These are phyloP conservation scores for Thyridium curvatum DNA, from an alignment of 2,329 filamentous ascomycete genomes.

Conservation along the genomic window DNA sequence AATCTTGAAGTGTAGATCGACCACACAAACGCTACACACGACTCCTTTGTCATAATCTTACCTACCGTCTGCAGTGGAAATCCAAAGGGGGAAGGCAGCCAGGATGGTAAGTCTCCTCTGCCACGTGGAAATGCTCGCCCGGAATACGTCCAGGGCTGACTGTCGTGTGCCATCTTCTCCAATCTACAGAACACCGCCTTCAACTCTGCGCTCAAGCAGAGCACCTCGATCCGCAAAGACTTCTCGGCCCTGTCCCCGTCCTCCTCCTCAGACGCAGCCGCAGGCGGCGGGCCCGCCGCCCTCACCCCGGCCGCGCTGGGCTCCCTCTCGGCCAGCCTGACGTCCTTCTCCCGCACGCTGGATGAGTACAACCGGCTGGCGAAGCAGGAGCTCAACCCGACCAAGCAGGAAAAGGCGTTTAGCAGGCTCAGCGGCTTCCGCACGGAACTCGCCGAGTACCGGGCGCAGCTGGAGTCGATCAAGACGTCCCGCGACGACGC, in stretches of 20 bases:
- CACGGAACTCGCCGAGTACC: slow-evolving; percentile 72
- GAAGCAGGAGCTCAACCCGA: slow-evolving; percentile 80
- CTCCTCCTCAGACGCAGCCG: slow-evolving; percentile 8
- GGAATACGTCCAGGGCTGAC: too few species aligned
- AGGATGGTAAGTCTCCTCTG: too few species aligned
- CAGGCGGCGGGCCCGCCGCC: slow-evolving; percentile 31
- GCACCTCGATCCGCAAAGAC: slow-evolving; percentile 71
- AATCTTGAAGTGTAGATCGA: too few species aligned
- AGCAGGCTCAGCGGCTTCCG: slow-evolving; percentile 84
- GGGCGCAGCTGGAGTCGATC: slow-evolving; percentile 68
- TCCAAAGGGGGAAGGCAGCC: too few species aligned
- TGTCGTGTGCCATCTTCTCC: too few species aligned
- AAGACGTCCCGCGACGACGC: slow-evolving; percentile 74
- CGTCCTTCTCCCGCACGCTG: slow-evolving; percentile 77
- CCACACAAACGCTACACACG: too few species aligned
- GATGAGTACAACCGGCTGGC: slow-evolving; percentile 87
- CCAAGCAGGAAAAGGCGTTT: slow-evolving; percentile 86
- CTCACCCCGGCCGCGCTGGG: slow-evolving; percentile 53
- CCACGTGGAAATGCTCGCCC: too few species aligned
- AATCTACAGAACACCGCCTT: slow-evolving; percentile 68
- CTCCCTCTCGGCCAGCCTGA: slow-evolving; percentile 62
- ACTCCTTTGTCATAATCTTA: too few species aligned
- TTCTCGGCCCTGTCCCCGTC: slow-evolving; percentile 57
- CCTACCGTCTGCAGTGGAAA: too few species aligned
- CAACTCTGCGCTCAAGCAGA: slow-evolving; percentile 83